These are phyloP conservation scores for Vararia minispora DNA, from an alignment of 768 basidiomycete genomes.

Conservation along the genomic window DNA sequence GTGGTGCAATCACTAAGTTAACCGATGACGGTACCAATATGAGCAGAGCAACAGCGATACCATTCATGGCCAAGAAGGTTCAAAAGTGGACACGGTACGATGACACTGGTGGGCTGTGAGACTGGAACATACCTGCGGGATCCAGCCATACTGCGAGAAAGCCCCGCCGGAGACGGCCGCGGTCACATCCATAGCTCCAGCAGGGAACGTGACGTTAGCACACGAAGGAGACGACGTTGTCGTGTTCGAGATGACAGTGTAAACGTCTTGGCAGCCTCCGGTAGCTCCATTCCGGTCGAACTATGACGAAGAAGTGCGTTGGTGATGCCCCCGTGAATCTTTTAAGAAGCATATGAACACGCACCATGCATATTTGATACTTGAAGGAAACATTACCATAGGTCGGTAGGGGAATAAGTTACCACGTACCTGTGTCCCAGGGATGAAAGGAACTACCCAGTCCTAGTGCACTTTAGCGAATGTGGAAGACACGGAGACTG, in stretches of 20 bases:
- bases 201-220: conserved; percentile 35
- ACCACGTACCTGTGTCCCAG: conserved; percentile 38
- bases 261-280: conserved; percentile 50
- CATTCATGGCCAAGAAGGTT: background rate
- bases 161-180: conserved; percentile 35
- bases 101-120: too few species aligned
- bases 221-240: conserved; percentile 29
- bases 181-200: conserved; percentile 31
- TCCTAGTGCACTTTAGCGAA: conserved; percentile 26
- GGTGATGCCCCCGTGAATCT: background rate
- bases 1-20: too few species aligned
- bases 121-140: conserved; percentile 36
- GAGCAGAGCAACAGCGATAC: background rate
- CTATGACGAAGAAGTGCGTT: conserved; percentile 18
- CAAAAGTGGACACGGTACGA: too few species aligned
- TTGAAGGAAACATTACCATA: conserved; percentile 13
- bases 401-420: background rate
- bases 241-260: conserved; percentile 39
- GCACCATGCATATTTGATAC: conserved; percentile 63
- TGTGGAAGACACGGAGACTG: background rate
- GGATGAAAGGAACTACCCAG: conserved; percentile 47
- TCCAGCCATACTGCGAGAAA: conserved; percentile 50
- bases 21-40: too few species aligned
- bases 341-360: conserved; percentile 2
- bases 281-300: conserved; percentile 46